Evolutionary conservation across 1,139 yeast genomes (phyloP), one percentile per base, ranked within the genome.

Genomic region (Suhomyces coccinellae): DNA sequence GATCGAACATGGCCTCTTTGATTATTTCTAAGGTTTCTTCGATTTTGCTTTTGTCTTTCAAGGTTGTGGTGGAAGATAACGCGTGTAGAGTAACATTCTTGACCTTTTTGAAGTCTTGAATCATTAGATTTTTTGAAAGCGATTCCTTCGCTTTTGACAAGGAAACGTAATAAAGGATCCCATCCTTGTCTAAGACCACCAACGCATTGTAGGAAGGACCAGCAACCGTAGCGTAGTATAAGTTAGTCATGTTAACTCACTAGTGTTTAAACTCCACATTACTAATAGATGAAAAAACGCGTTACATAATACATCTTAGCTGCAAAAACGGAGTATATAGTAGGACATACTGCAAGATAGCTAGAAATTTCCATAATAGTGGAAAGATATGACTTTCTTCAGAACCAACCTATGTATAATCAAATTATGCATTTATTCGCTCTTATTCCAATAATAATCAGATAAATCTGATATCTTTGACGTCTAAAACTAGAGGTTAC

Each of bases 161-260:
- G 7, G 65, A 55, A 43, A 62, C 58, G 50, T 63, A 63, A 38
- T 52, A 58, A 3, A 63, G 32, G 2, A 30, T 38, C 0, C 67
- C 67, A 0, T 43, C 36, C 16, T 37, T 30, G 43, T 59, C 59
- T 9, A 61, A 26, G 3, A 54, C 65, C 9, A 59, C 30, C 35
- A 61, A 42, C 2, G 62, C 54, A 13, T 47, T 45, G 36, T 38
- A 47, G 6, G 15, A 17, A 3, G 33, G 12, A 11, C 46, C 51
- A 4, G 15, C n/a, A 2, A 44, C 42, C 3, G 43, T 31, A 5
- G 50, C 33, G 33, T 50, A 50, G 40, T 29, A 48, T 11, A 50
- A 42, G 15, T 41, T 44, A 7, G 33, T 29, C 48, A 47, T 49
- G n/a, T 10, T 26, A 12, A 26, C n/a, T 10, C n/a, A 3, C 4